Conservation (phyloP, 2,329 filamentous ascomycete genomes). For the Colletotrichum plurivorum region DNA sequence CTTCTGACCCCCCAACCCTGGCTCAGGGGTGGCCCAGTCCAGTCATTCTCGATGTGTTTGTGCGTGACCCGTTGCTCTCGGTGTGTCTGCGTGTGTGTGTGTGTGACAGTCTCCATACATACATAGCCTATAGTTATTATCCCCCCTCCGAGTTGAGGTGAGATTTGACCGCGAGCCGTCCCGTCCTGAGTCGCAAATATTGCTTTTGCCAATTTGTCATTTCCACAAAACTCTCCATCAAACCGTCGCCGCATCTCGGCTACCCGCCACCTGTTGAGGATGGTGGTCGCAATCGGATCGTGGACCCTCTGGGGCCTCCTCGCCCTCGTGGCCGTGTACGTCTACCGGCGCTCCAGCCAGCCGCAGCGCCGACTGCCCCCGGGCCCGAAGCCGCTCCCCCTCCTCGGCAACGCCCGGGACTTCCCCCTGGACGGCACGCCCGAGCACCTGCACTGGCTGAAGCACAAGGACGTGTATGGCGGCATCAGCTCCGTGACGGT, state of each 20-base stretch:
- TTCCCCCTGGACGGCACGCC: constrained; percentile 54
- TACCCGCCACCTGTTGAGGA: background rate
- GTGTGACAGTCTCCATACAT: no score
- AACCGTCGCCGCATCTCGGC: background rate
- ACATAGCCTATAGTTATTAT: background rate
- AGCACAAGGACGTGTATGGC: constrained; percentile 55
- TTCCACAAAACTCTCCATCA: background rate
- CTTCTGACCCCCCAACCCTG: no score
- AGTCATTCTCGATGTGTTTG: no score
- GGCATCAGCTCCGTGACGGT: constrained; percentile 56
- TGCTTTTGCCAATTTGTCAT: background rate
- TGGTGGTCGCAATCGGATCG: background rate
- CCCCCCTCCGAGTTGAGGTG: background rate
- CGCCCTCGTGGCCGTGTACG: constrained; percentile 6
- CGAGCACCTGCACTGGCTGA: constrained; percentile 58
- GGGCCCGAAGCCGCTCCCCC: constrained; percentile 61
- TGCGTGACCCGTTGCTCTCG: no score
- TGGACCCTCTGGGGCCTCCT: constrained; percentile 13
- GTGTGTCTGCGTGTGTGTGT: no score
- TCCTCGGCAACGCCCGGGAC: constrained; percentile 66
- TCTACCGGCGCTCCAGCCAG: background rate
- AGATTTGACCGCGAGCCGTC: background rate
- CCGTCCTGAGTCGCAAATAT: background rate
- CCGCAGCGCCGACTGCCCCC: constrained; percentile 55
- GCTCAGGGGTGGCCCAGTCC: no score